Conservation (phyloP, 176 grass and related monocot species). For the Musa troglodytarum region DNA sequence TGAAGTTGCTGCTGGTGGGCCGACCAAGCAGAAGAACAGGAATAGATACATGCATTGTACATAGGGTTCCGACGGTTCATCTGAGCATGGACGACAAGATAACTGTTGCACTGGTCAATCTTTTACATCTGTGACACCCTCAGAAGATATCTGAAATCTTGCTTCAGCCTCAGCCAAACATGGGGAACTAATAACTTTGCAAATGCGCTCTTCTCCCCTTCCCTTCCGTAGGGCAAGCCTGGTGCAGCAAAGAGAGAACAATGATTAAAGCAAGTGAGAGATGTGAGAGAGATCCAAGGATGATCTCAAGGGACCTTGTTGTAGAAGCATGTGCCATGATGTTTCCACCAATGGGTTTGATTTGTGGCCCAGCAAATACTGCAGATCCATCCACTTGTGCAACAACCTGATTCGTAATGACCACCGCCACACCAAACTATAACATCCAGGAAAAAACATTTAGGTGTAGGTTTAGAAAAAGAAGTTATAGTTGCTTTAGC, state of each 20-base stretch:
- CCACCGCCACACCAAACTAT: constrained; percentile 93
- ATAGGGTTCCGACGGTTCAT: not conserved
- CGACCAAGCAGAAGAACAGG: constrained; percentile 8
- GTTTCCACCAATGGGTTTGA: constrained; percentile 85
- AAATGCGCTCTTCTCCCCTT: constrained; percentile 50
- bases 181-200: constrained; percentile 43
- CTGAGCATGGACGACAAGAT: not conserved
- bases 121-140: constrained; percentile 70
- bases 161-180: constrained; percentile 78
- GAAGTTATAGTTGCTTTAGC: not conserved
- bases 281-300: not conserved
- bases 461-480: not conserved
- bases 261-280: too few relatives aligned
- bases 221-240: constrained; percentile 58
- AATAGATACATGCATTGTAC: constrained; percentile 15
- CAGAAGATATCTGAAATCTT: constrained; percentile 59
- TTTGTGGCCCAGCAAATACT: constrained; percentile 75
- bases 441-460: constrained; percentile 1
- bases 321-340: constrained; percentile 97
- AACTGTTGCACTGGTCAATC: constrained; percentile 29
- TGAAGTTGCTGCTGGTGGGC: constrained; percentile 2
- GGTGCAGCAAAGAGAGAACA: too few relatives aligned
- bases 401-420: constrained; percentile 97
- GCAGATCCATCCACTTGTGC: constrained; percentile 96
- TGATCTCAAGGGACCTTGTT: constrained; percentile 28